Evolutionary conservation across 2,329 filamentous ascomycete species (phyloP).

Genomic region (Trichoderma hamatum): DNA sequence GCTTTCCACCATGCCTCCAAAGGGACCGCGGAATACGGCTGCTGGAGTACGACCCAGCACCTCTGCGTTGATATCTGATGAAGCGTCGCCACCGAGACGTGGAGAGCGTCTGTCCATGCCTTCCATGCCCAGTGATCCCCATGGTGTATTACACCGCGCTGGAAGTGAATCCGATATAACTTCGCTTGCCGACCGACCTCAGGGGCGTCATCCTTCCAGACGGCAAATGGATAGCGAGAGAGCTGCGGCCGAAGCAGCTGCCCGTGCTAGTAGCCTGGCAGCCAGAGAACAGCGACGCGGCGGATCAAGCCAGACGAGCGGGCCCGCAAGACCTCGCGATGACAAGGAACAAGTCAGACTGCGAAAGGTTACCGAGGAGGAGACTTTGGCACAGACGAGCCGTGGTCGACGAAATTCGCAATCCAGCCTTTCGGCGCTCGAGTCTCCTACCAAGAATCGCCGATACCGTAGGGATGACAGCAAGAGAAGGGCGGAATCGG

Average conservation of each 20-base stretch:
- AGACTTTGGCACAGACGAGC: constrained; percentile 51
- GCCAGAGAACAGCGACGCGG: constrained; percentile 49
- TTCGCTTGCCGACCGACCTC: constrained; percentile 41
- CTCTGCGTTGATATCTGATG: constrained; percentile 31
- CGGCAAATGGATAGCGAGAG: constrained; percentile 50
- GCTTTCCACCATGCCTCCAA: constrained; percentile 34
- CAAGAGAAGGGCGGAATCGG: constrained; percentile 50
- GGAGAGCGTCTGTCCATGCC: constrained; percentile 51
- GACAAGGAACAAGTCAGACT: constrained; percentile 64
- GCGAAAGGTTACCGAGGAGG: constrained; percentile 63
- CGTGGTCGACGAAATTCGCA: constrained; percentile 55
- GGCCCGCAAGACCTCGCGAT: constrained; percentile 60
- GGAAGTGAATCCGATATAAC: constrained; percentile 40
- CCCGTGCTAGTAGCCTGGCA: constrained; percentile 52
- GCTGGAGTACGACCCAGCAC: constrained; percentile 31
- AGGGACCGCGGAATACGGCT: constrained; percentile 27
- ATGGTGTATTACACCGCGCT: constrained; percentile 44
- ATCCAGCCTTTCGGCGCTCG: constrained; percentile 61
- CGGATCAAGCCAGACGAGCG: constrained; percentile 46
- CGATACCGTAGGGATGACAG: constrained; percentile 60
- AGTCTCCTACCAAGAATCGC: constrained; percentile 49
- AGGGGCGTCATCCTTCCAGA: constrained; percentile 50
- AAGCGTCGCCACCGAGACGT: constrained; percentile 41
- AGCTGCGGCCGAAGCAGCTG: constrained; percentile 52
- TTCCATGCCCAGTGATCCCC: constrained; percentile 56